A percentile compares a stretch with the other conserved stretches of the same genome.
Evolutionary conservation across 306 rosid genomes (phyloP).

Genomic region (Pterocarpus santalinus): DNA sequence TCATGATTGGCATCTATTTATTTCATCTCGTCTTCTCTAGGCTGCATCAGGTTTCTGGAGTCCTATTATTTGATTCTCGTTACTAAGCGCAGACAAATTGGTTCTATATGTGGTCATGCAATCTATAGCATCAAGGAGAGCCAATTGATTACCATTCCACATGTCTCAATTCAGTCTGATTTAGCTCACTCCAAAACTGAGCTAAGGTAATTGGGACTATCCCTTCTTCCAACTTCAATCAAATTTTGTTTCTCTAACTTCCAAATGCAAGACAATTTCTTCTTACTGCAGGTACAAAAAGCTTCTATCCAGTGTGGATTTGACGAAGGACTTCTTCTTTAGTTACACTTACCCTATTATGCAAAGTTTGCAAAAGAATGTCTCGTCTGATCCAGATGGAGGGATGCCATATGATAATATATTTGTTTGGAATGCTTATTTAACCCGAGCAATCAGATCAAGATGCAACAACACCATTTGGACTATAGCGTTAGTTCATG

Average conservation of each 20-base stretch:
- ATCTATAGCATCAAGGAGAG: constrained; percentile 85
- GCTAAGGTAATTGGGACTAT: constrained; percentile 59
- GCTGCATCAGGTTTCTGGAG: constrained; percentile 92
- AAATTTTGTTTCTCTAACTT: not conserved
- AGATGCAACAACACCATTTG: constrained; percentile 90
- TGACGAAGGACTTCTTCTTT: constrained; percentile 96
- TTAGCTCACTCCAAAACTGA: constrained; percentile 90
- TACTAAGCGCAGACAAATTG: constrained; percentile 91
- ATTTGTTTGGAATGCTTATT: constrained; percentile 96
- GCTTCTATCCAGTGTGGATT: constrained; percentile 88
- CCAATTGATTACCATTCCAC: constrained; percentile 86
- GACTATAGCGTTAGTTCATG: constrained; percentile 98
- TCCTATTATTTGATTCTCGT: constrained; percentile 90
- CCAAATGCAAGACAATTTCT: constrained; percentile 4
- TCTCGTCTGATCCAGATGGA: constrained; percentile 59
- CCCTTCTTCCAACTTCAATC: not conserved
- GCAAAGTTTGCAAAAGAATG: constrained; percentile 93
- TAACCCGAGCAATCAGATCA: constrained; percentile 85
- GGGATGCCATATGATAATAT: constrained; percentile 86
- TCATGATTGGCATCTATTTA: not conserved
- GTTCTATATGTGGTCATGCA: constrained; percentile 90
- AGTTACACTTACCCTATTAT: constrained; percentile 96
- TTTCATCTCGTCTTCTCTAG: constrained; percentile 44
- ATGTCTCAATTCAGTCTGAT: constrained; percentile 82
- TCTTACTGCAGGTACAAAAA: constrained; percentile 78